Evolutionary conservation across 352 stramenopile species (phyloP).

Genomic region (Pythium dissimile): DNA sequence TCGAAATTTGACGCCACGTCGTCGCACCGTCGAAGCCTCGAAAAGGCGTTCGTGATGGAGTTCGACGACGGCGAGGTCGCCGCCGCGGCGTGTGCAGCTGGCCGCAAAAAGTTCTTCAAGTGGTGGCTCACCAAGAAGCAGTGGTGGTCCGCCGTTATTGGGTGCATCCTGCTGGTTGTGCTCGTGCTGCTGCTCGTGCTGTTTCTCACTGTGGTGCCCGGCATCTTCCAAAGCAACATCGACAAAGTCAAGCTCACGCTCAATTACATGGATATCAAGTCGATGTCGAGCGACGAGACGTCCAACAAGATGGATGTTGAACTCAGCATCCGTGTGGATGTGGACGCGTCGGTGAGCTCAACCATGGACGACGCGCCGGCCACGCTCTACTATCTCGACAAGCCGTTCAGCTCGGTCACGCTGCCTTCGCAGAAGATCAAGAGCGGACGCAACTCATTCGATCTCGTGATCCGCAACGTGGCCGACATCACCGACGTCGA

Average conservation of each 20-base stretch:
- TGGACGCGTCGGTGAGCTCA: conserved; percentile 1
- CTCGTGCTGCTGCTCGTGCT: conserved; percentile 6
- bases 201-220: conserved; percentile 8
- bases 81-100: no score
- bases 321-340: conserved; percentile 17
- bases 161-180: neutral
- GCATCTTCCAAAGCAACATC: conserved; percentile 14
- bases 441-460: conserved; percentile 6
- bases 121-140: conserved; percentile 15
- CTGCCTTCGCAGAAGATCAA: conserved; percentile 5
- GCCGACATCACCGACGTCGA: conserved; percentile 6
- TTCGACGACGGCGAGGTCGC: neutral
- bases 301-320: conserved; percentile 14
- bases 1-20: neutral
- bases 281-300: neutral
- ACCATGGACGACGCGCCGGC: conserved; percentile 2
- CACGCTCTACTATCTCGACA: conserved; percentile 8
- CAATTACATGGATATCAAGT: conserved; percentile 23
- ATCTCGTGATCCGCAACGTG: conserved; percentile 12
- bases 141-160: conserved; percentile 1
- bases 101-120: conserved; percentile 13
- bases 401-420: conserved; percentile 8
- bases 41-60: conserved; percentile 11
- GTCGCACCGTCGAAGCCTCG: neutral
- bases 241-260: conserved; percentile 15